A percentile compares a stretch with the other conserved stretches of the same genome.
Evolutionary conservation across 139 green algal genomes (phyloP).

Genomic region (Ettlia oleoabundans): DNA sequence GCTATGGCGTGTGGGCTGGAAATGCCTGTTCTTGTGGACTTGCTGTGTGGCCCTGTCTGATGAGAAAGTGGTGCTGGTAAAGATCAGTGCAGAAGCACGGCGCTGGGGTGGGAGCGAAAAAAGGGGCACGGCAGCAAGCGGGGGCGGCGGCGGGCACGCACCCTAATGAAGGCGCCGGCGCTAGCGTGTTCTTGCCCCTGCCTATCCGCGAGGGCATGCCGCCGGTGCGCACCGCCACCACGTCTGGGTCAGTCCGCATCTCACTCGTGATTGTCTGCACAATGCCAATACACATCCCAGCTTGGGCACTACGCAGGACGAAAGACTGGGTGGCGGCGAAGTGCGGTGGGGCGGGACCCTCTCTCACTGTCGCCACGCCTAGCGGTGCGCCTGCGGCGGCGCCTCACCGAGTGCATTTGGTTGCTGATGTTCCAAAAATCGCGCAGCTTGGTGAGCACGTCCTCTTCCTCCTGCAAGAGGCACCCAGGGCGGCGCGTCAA

Average conservation of each 20-base stretch:
- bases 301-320: background rate
- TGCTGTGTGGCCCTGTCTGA: no score
- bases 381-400: background rate
- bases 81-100: no score
- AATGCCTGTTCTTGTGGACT: no score
- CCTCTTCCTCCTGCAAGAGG: conserved; percentile 44
- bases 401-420: conserved; percentile 32
- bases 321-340: background rate
- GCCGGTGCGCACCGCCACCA: conserved; percentile 24
- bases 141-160: background rate
- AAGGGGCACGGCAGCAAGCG: background rate
- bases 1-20: no score
- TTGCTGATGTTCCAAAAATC: conserved; percentile 39
- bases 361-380: no score
- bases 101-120: background rate
- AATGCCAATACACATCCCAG: no score
- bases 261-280: conserved; percentile 21
- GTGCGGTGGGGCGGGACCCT: no score
- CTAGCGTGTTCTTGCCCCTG: background rate
- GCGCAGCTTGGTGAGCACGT: conserved; percentile 49
- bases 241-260: conserved; percentile 26
- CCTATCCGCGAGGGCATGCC: background rate
- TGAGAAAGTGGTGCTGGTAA: no score
- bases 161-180: conserved; percentile 18
- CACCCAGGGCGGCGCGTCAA: background rate